A percentile compares a stretch with the other conserved stretches of the same genome.
Conservation (phyloP, 176 grass and related monocot genomes). For the Stipa capillata region DNA sequence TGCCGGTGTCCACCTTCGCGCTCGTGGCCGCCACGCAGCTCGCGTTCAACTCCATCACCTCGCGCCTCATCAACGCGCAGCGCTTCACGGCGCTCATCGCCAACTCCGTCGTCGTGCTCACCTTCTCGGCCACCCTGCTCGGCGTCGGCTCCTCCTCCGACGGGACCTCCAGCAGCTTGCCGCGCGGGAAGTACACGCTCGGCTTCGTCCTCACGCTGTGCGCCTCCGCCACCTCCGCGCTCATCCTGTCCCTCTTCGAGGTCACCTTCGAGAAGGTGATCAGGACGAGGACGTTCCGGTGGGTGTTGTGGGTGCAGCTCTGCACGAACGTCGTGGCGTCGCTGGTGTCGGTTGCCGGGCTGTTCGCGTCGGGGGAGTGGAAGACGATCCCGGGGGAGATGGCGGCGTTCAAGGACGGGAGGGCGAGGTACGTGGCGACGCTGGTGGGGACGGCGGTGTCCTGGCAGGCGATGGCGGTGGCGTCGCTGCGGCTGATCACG, state of each 20-base stretch:
- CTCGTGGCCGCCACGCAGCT: conserved; percentile 67
- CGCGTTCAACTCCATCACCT: conserved; percentile 71
- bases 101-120: conserved; percentile 78
- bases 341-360: conserved; percentile 21
- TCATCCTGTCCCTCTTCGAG: conserved; percentile 61
- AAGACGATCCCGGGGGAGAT: conserved; percentile 32
- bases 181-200: conserved; percentile 38
- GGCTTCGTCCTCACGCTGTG: conserved; percentile 59
- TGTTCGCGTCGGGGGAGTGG: conserved; percentile 54
- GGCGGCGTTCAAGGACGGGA: conserved; percentile 42
- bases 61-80: conserved; percentile 66
- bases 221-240: conserved; percentile 50
- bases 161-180: conserved; percentile 15
- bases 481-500: conserved; percentile 27
- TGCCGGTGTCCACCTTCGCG: conserved; percentile 86
- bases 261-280: conserved; percentile 48
- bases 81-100: conserved; percentile 64
- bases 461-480: conserved; percentile 67
- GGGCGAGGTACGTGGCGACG: conserved; percentile 49
- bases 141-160: conserved; percentile 39
- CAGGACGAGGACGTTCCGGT: conserved; percentile 19
- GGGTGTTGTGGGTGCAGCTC: conserved; percentile 36
- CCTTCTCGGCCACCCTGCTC: conserved; percentile 58
- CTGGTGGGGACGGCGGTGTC: conserved; percentile 44
- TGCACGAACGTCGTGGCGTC: conserved; percentile 25